Evolutionary conservation across 75 land plant species (phyloP).

Genomic region (Chamaecyparis obtusa): DNA sequence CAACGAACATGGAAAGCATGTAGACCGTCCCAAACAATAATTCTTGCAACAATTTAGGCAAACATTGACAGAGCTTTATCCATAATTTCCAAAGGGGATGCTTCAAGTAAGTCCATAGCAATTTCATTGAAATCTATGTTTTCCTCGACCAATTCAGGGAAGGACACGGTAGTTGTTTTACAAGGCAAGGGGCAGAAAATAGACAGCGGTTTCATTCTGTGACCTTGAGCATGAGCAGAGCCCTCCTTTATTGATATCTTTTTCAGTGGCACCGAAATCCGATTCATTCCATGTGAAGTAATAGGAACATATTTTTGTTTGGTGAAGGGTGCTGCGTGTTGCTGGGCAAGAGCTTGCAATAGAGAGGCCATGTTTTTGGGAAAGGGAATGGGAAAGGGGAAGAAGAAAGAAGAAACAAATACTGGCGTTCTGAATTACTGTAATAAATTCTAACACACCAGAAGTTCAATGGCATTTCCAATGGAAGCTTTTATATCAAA

Average conservation of each 20-base stretch:
- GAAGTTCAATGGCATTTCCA: no score
- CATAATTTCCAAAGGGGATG: slow-evolving; percentile 90
- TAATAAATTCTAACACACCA: no score
- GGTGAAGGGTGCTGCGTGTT: background rate
- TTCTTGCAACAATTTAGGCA: background rate
- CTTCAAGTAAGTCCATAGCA: slow-evolving; percentile 51
- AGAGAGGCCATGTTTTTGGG: background rate
- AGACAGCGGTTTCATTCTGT: background rate
- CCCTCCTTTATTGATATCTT: background rate
- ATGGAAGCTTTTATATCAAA: no score
- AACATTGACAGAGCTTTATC: slow-evolving; percentile 79
- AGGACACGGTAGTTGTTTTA: background rate
- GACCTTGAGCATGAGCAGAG: background rate
- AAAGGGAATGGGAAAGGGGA: background rate
- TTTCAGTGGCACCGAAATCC: background rate
- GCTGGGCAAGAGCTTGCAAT: background rate
- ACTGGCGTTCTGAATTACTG: background rate
- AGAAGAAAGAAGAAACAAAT: background rate
- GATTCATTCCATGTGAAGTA: background rate
- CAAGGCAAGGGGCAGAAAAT: background rate
- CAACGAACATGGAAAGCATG: no score
- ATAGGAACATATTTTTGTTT: background rate
- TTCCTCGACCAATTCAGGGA: slow-evolving; percentile 19
- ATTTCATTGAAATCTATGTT: slow-evolving; percentile 51
- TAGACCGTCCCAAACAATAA: no score